Conservation (phyloP, 768 basidiomycete species). For the Hypholoma fasciculare region DNA sequence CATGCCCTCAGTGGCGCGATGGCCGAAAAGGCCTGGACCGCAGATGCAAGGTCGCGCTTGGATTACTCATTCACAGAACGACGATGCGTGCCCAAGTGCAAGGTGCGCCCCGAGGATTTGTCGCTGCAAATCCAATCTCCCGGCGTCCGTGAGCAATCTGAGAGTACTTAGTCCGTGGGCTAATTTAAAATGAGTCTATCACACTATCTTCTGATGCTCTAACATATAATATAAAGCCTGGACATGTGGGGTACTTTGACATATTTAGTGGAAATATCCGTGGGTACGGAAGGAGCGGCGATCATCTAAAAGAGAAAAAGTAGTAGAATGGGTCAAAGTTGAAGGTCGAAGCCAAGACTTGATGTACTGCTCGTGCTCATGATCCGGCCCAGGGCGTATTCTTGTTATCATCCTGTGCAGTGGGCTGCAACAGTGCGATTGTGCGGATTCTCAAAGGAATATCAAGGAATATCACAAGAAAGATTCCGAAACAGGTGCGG, state of each 20-base stretch:
- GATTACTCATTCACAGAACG: background rate
- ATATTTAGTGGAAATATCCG: background rate
- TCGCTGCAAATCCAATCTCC: too few relatives aligned
- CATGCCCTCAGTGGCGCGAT: background rate
- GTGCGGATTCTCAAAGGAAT: background rate
- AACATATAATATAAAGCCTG: background rate
- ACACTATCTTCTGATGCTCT: background rate
- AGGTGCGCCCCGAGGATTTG: too few relatives aligned
- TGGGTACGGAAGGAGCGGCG: background rate
- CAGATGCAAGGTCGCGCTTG: background rate
- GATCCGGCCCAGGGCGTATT: background rate
- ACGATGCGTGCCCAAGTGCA: background rate
- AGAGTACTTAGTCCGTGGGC: too few relatives aligned
- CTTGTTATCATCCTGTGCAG: background rate
- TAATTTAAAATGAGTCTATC: background rate
- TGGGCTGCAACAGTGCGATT: background rate
- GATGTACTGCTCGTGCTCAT: background rate
- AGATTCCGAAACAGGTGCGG: background rate
- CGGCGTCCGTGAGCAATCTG: too few relatives aligned
- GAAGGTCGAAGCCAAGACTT: background rate
- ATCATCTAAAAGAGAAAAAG: constrained; percentile 6
- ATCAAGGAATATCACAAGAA: background rate
- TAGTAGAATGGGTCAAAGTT: background rate
- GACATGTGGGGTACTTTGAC: background rate
- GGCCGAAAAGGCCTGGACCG: background rate